phyloP scores from a whole-genome alignment of 805 yeast species.

The Yarrowia osloensis region DNA sequence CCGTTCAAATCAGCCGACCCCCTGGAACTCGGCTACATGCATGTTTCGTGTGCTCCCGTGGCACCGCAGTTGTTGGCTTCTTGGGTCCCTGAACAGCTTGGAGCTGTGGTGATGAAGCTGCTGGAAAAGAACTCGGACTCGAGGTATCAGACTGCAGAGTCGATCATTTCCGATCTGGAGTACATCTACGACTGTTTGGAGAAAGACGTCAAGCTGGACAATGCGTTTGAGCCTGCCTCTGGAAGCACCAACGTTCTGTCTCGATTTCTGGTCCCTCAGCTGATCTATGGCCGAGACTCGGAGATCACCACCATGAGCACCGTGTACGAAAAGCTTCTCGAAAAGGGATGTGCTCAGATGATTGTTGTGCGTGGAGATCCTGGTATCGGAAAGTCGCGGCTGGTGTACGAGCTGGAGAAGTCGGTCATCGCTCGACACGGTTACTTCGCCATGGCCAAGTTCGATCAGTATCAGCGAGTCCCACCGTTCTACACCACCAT shows the following conservation, averaged over 20 bases:
- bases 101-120: constrained; percentile 48
- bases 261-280: constrained; percentile 38
- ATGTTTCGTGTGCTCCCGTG: constrained; percentile 47
- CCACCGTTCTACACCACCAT: constrained; percentile 46
- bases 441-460: constrained; percentile 42
- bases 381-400: constrained; percentile 52
- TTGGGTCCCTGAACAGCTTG: constrained; percentile 40
- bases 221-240: constrained; percentile 32
- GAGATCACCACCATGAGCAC: constrained; percentile 38
- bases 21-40: constrained; percentile 46
- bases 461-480: constrained; percentile 39
- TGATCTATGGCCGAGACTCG: constrained; percentile 41
- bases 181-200: constrained; percentile 34
- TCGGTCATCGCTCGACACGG: constrained; percentile 42
- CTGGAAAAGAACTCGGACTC: constrained; percentile 47
- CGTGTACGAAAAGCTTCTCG: constrained; percentile 34
- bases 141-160: constrained; percentile 46
- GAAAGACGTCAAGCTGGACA: constrained; percentile 31
- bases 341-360: constrained; percentile 37
- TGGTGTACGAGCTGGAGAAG: constrained; percentile 47
- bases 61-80: constrained; percentile 44
- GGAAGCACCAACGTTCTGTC: constrained; percentile 29
- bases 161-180: constrained; percentile 46
- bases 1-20: constrained; percentile 50
- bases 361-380: constrained; percentile 47